These are phyloP conservation scores for Coelastrella sp. DNA, from an alignment of 139 green algal genomes.

Conservation along the genomic window DNA sequence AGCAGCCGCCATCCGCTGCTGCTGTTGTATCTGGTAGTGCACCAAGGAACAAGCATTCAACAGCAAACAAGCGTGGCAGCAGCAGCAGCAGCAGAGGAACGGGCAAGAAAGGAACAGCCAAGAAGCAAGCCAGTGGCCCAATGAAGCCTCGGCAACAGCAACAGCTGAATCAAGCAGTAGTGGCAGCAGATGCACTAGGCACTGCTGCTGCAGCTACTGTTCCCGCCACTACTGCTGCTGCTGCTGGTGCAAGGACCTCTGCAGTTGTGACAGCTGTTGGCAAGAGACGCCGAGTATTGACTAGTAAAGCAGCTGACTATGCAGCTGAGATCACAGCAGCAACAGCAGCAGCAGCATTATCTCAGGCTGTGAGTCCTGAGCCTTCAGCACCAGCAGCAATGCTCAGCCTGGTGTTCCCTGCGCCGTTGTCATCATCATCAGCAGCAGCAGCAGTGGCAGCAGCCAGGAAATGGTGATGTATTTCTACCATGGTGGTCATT, in stretches of 20 bases:
- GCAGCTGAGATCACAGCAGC: neutral
- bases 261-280: no score
- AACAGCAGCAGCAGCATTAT: conserved; percentile 3
- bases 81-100: neutral
- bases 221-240: neutral
- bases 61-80: neutral
- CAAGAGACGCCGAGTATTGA: no score
- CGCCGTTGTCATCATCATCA: no score
- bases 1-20: neutral
- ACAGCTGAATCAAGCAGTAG: neutral
- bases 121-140: no score
- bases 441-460: neutral
- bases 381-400: conserved; percentile 10
- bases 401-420: no score
- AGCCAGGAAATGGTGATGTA: no score
- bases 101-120: neutral
- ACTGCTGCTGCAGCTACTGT: neutral
- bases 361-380: neutral
- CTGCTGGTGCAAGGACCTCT: no score
- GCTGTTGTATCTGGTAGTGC: neutral
- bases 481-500: no score
- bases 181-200: neutral
- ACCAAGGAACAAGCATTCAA: neutral
- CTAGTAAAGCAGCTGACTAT: neutral
- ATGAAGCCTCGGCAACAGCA: no score